A percentile compares a stretch with the other conserved stretches of the same genome.
These are phyloP conservation scores for Penicillium freii DNA, from an alignment of 2,329 filamentous ascomycete genomes.

Conservation along the genomic window DNA sequence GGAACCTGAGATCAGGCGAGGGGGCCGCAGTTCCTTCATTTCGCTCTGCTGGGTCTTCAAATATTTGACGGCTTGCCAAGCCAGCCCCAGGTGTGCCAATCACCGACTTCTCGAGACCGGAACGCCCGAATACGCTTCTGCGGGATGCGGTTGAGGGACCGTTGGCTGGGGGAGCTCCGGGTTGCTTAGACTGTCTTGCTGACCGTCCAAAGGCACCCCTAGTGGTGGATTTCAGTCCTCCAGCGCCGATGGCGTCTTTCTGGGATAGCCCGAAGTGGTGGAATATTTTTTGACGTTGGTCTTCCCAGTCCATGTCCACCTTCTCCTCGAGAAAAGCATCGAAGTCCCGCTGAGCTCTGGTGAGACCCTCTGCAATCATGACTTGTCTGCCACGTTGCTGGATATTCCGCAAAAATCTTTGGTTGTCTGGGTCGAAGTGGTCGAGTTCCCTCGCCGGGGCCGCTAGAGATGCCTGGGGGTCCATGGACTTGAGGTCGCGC, in stretches of 20 bases:
- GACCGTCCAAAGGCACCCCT: conserved; percentile 52
- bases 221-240: conserved; percentile 45
- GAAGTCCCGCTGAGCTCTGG: conserved; percentile 86
- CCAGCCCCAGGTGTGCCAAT: conserved; percentile 72
- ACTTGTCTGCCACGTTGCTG: conserved; percentile 87
- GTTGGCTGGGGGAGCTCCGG: conserved; percentile 46
- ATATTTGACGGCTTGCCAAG: conserved; percentile 62
- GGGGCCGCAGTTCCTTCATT: conserved; percentile 51
- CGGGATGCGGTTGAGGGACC: conserved; percentile 37
- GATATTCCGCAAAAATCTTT: conserved; percentile 77
- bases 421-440: conserved; percentile 54
- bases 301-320: conserved; percentile 92
- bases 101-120: conserved; percentile 75
- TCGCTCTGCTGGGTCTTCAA: conserved; percentile 64
- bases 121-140: conserved; percentile 64
- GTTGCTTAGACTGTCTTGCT: conserved; percentile 39
- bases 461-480: conserved; percentile 60
- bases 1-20: conserved; percentile 69
- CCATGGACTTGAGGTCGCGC: conserved; percentile 79
- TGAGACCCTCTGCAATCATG: conserved; percentile 87
- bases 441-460: conserved; percentile 37
- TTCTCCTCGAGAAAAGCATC: conserved; percentile 93
- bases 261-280: conserved; percentile 83
- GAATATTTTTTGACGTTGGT: conserved; percentile 88
- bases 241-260: conserved; percentile 44